phyloP scores from a whole-genome alignment of 2,329 filamentous ascomycete species.

The Hypoxylon sp. region DNA sequence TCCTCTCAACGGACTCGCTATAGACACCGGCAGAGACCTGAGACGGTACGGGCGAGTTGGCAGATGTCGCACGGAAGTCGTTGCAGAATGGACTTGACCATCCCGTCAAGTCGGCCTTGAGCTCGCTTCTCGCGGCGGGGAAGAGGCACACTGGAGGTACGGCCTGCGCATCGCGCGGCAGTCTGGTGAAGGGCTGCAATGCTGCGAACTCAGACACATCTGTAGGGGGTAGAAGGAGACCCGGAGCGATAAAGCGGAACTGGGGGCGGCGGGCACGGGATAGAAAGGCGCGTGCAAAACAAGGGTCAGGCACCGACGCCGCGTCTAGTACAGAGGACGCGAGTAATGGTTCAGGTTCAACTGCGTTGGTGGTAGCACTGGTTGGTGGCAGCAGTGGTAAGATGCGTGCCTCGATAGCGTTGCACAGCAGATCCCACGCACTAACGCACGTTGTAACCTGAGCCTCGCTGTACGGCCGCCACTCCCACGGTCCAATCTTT shows the following conservation, averaged over 20 bases:
- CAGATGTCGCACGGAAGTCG: slow-evolving; percentile 21
- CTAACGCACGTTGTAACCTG: slow-evolving; percentile 48
- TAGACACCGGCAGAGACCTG: slow-evolving; percentile 49
- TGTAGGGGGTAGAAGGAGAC: slow-evolving; percentile 31
- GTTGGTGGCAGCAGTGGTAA: neutral
- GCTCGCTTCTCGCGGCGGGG: slow-evolving; percentile 33
- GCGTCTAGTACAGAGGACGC: slow-evolving; percentile 28
- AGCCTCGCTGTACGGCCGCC: slow-evolving; percentile 52
- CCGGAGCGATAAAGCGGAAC: slow-evolving; percentile 44
- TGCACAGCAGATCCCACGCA: slow-evolving; percentile 49
- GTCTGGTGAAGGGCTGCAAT: slow-evolving; percentile 43
- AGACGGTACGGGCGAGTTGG: slow-evolving; percentile 32
- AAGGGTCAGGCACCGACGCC: slow-evolving; percentile 40
- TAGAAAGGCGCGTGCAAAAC: slow-evolving; percentile 44
- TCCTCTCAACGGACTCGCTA: slow-evolving; percentile 48
- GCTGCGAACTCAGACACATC: slow-evolving; percentile 43
- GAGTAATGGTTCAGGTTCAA: slow-evolving; percentile 31
- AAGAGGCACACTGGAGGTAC: slow-evolving; percentile 53
- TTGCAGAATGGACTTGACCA: slow-evolving; percentile 21
- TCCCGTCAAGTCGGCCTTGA: slow-evolving; percentile 18
- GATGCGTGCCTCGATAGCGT: slow-evolving; percentile 49
- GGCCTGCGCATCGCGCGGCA: slow-evolving; percentile 28
- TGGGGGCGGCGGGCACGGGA: slow-evolving; percentile 44
- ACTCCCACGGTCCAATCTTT: slow-evolving; percentile 52
- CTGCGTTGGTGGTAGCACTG: neutral